Evolutionary conservation across 2,329 filamentous ascomycete genomes (phyloP), one percentile per base, ranked within the genome.

Genomic region (Colletotrichum tofieldiae): DNA sequence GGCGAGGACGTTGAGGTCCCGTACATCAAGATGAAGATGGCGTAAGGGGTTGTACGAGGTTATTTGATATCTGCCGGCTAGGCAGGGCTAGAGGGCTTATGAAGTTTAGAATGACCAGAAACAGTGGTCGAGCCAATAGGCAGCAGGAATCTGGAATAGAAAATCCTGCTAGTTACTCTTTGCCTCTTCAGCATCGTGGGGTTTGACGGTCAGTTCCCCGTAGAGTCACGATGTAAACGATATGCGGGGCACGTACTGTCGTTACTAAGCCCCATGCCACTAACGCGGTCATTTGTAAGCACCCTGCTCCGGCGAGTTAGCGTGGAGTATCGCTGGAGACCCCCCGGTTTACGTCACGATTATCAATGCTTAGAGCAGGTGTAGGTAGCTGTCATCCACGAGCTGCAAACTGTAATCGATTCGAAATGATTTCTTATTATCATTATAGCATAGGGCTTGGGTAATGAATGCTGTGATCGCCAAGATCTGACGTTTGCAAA

Each of bases 1-100:
- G 96, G 93, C 75, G 94, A 98, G 84, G 96, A 99, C 81, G 96
- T 98, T 1, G 96, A 99, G 84, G 93, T 98, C 76, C 96, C 96
- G 5, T 98, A 98, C 82, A 94, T 98, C 78, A 97, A 96, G 91
- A 91, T 98, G 75, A 96, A 92, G 86, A 85, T 95, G 75, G 79
- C 83, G 76, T 83, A 80, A 62, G 41, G 16, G 32, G 8, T 32
- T 32, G 68, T 43, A 18, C 35, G 47, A n/a, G 32, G n/a, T 26
- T 23, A n/a, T 26, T 52, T 18, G n/a, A 23, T 63, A 63, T 41
- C 32, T 63, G 60, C 32, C 11, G 23, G 14, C 4, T 6, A 45
- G 62, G 35, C 39, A 58, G 62, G 39, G 29, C 18, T 55, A 63
- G 56, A 47, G 16, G 43, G 39, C 37, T 51, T 16, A 29, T 41